Base-by-base conservation (phyloP, 1,284 basidiomycete genomes). In the Papiliotrema flavescens region DNA sequence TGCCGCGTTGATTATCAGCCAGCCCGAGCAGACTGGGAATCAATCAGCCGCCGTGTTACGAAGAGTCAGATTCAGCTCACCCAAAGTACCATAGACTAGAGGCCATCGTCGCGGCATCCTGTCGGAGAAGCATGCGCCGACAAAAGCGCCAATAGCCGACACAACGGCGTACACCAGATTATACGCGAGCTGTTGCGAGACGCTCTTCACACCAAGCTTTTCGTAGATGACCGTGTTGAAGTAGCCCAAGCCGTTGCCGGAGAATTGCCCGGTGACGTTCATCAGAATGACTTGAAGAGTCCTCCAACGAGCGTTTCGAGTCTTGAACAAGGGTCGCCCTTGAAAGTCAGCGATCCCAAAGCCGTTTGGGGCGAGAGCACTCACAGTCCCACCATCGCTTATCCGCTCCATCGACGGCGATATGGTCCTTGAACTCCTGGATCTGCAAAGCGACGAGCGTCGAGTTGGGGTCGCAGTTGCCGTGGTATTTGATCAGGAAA, bases 151-250 rank as follows among this genome's bases (percentile, higher is more conserved):
- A 49, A 76, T 63, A n/a, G 80, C 80, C 1, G 82, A 82, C 28
- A 82, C 76, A 51, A 82, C 67, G 9, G 81, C 81, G 67, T 81
- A 83, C 48, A 77, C 78, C 55, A 84, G 79, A 67, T 84, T 84
- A 51, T 84, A 79, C 17, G 80, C 80, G 49, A 84, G 78, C 40
- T 80, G 76, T 24, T 50, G 36, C 28, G 62, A 51, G 19, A 67
- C 65, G 11, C 56, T 58, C 19, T 44, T 54, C 48, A 70, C 53
- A 22, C 68, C 68, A 37, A 67, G 53, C 53, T 67, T 65, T 20
- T 51, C 47, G 47, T 55, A 61, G 42, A 63, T 65, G 59, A 74
- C 69, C 22, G 70, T 65, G 61, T 76, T 79, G 73, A 78, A 79
- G 65, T 77, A 84, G 14, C 79, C 83, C 71, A 79, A 68, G 53